These are phyloP conservation scores for Yamadazyma endophytica DNA, from an alignment of 805 yeast genomes.

Conservation along the genomic window DNA sequence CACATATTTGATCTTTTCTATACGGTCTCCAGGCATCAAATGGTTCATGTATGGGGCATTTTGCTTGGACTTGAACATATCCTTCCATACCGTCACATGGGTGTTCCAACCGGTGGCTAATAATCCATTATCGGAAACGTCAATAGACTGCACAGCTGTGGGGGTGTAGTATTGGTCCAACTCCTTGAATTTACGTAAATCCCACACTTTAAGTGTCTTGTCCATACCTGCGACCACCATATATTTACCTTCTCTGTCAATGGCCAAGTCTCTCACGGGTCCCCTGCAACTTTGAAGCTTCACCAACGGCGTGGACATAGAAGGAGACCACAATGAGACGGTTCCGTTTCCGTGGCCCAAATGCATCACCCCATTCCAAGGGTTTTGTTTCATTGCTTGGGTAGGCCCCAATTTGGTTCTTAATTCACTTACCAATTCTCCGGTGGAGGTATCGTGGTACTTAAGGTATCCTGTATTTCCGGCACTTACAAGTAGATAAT, in stretches of 20 bases:
- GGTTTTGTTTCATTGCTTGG: slow-evolving; percentile 81
- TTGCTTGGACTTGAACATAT: slow-evolving; percentile 66
- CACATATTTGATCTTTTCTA: slow-evolving; percentile 67
- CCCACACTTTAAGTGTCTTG: slow-evolving; percentile 85
- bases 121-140: slow-evolving; percentile 83
- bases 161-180: slow-evolving; percentile 69
- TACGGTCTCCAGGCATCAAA: slow-evolving; percentile 69
- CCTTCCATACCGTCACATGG: slow-evolving; percentile 92
- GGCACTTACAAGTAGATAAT: slow-evolving; percentile 78
- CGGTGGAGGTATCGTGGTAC: slow-evolving; percentile 95
- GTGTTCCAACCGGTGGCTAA: slow-evolving; percentile 94
- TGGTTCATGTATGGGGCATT: slow-evolving; percentile 90
- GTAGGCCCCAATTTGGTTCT: slow-evolving; percentile 91
- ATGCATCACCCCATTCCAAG: slow-evolving; percentile 94
- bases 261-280: slow-evolving; percentile 78
- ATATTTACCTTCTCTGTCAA: slow-evolving; percentile 88
- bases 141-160: slow-evolving; percentile 77
- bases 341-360: slow-evolving; percentile 92
- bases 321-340: slow-evolving; percentile 91
- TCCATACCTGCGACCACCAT: slow-evolving; percentile 94
- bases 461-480: slow-evolving; percentile 87
- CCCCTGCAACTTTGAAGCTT: slow-evolving; percentile 81
- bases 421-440: slow-evolving; percentile 74
- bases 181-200: slow-evolving; percentile 76
- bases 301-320: slow-evolving; percentile 78